phyloP scores from a whole-genome alignment of 164 flowering plant species.

The Annona cherimola region DNA sequence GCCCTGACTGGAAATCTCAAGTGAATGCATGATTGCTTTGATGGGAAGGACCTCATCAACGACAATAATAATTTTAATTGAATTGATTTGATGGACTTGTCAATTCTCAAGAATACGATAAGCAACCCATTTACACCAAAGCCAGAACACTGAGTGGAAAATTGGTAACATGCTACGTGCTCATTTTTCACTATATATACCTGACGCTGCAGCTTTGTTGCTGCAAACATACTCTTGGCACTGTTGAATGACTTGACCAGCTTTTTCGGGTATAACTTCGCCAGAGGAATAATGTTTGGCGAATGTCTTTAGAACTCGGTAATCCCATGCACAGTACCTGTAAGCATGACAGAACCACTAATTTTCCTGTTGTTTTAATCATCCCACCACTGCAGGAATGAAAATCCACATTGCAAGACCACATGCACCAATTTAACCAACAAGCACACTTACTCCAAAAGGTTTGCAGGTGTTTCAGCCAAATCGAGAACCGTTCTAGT shows the following conservation, averaged over 20 bases:
- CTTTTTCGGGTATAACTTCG: slow-evolving; percentile 74
- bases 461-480: slow-evolving; percentile 92
- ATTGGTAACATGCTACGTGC: neutral
- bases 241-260: slow-evolving; percentile 73
- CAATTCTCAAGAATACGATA: neutral
- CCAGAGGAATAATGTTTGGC: slow-evolving; percentile 88
- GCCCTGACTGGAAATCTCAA: no score
- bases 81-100: neutral
- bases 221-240: slow-evolving; percentile 90
- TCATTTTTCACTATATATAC: slow-evolving; percentile 22
- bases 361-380: neutral
- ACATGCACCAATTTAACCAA: neutral
- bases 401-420: neutral
- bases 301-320: slow-evolving; percentile 78
- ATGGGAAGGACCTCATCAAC: neutral
- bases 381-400: neutral
- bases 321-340: slow-evolving; percentile 97
- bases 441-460: slow-evolving; percentile 77
- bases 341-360: slow-evolving; percentile 2
- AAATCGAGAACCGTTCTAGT: slow-evolving; percentile 90
- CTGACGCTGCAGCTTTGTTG: slow-evolving; percentile 94
- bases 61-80: neutral
- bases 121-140: neutral
- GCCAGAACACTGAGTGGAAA: neutral
- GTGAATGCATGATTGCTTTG: neutral